Conservation (phyloP, 129 eudicot species). For the Deinandra increscens region DNA sequence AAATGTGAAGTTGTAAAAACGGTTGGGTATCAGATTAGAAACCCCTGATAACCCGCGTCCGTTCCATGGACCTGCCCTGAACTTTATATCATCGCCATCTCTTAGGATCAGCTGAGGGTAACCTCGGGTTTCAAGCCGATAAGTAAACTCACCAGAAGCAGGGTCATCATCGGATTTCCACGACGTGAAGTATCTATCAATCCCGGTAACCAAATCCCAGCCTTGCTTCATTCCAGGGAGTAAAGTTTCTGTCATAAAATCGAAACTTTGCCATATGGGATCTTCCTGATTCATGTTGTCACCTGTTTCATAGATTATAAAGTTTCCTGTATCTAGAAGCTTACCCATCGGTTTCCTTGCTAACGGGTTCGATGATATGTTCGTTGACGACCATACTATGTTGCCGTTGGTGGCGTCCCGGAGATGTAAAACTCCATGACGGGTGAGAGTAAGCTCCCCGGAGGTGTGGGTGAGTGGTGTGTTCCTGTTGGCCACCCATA, state of each 20-base stretch:
- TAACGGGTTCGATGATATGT: background rate
- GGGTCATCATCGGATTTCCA: slow-evolving; percentile 22
- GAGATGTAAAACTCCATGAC: background rate
- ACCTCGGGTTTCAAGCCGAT: background rate
- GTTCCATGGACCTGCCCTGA: slow-evolving; percentile 12
- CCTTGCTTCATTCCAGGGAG: slow-evolving; percentile 17
- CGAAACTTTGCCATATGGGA: slow-evolving; percentile 14
- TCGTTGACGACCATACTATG: background rate
- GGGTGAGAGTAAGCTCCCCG: slow-evolving; percentile 3
- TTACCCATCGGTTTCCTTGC: background rate
- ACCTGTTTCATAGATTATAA: background rate
- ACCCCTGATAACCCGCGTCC: background rate
- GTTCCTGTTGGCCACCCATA: slow-evolving; percentile 26
- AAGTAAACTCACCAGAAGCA: background rate
- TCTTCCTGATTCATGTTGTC: background rate
- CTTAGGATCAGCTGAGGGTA: background rate
- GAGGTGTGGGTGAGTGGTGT: background rate
- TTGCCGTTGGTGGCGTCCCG: background rate
- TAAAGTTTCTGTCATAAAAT: background rate
- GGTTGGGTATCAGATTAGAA: background rate
- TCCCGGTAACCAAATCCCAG: background rate
- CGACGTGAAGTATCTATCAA: background rate
- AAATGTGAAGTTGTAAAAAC: background rate
- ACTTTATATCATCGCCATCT: background rate
- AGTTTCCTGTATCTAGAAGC: slow-evolving; percentile 15